Evolutionary conservation across 441 rosid species (phyloP).

Genomic region (Oxalis stricta): DNA sequence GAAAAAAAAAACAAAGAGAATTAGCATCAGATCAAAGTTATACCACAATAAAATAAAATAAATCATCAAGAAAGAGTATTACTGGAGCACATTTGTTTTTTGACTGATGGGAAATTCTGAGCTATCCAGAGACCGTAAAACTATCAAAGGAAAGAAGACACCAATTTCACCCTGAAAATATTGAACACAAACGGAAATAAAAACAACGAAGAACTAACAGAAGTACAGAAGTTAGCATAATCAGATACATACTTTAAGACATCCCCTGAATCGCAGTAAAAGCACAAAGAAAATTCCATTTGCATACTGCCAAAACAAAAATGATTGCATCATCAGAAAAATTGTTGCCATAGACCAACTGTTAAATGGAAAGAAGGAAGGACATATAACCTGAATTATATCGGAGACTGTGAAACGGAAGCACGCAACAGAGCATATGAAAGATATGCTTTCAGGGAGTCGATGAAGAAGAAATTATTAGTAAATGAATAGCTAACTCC

Average conservation of each 20-base stretch:
- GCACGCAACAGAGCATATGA: constrained; percentile 96
- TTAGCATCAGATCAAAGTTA: no score
- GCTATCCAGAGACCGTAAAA: constrained; percentile 84
- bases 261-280: constrained; percentile 81
- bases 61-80: constrained; percentile 19
- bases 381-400: constrained; percentile 81
- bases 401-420: constrained; percentile 80
- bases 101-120: constrained; percentile 64
- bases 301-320: constrained; percentile 72
- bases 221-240: constrained; percentile 5
- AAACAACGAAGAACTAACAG: not conserved
- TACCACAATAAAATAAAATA: no score
- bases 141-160: constrained; percentile 90
- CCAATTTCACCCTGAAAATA: constrained; percentile 89
- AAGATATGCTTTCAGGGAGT: constrained; percentile 96
- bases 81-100: constrained; percentile 90
- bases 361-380: constrained; percentile 11
- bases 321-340: constrained; percentile 18
- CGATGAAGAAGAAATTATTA: constrained; percentile 90
- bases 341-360: constrained; percentile 9
- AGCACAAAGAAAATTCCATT: constrained; percentile 94
- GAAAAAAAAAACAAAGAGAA: constrained; percentile 1
- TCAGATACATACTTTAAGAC: constrained; percentile 72
- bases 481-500: constrained; percentile 93
- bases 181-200: constrained; percentile 8